A percentile compares a stretch with the other conserved stretches of the same genome.
Conservation (phyloP, 768 basidiomycete genomes). For the Hericium alpestre region DNA sequence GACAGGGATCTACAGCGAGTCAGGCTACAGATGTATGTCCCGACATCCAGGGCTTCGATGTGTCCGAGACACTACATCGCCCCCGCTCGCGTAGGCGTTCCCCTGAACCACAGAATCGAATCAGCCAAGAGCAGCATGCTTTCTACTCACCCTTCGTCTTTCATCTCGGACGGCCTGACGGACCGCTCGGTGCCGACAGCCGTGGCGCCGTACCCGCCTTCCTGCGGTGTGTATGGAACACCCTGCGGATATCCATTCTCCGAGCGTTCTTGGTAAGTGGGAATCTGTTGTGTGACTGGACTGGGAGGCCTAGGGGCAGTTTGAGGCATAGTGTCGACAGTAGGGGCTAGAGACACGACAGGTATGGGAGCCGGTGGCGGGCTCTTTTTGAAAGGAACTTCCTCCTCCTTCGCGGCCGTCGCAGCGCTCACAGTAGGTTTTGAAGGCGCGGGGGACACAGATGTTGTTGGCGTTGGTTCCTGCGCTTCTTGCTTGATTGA, state of each 20-base stretch:
- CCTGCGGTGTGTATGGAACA: conserved; percentile 3
- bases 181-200: conserved; percentile 40
- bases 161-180: conserved; percentile 79
- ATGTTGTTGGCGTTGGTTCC: conserved; percentile 2
- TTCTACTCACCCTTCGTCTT: conserved; percentile 86
- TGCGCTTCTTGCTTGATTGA: conserved; percentile 11
- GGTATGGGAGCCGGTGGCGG: neutral
- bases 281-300: conserved; percentile 12
- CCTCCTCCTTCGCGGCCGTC: conserved; percentile 17
- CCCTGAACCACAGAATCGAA: neutral
- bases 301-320: neutral
- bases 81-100: conserved; percentile 9
- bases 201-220: conserved; percentile 23
- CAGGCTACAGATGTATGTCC: neutral
- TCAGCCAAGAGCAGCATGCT: conserved; percentile 15
- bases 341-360: neutral
- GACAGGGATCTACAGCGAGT: conserved; percentile 12
- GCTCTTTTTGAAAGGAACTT: conserved; percentile 13
- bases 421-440: neutral
- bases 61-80: conserved; percentile 8
- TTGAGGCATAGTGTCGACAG: neutral
- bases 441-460: conserved; percentile 3
- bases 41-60: conserved; percentile 23
- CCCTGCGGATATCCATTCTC: conserved; percentile 19
- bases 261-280: conserved; percentile 11